Evolutionary conservation across 768 basidiomycete species (phyloP).

Genomic region (Dacryopinax primogenitus): DNA sequence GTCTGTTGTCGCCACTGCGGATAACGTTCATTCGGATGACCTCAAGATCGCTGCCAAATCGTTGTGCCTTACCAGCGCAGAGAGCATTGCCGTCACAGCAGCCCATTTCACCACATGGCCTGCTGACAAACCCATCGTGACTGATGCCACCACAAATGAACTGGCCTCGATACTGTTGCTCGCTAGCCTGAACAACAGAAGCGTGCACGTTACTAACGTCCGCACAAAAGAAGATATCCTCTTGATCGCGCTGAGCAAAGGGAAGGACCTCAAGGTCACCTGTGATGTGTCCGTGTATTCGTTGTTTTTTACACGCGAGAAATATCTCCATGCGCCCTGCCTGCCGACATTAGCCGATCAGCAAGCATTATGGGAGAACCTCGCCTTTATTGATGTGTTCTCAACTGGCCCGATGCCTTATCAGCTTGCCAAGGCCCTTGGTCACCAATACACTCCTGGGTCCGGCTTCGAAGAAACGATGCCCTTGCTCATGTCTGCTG

Average conservation of each 20-base stretch:
- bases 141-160: constrained; percentile 82
- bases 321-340: constrained; percentile 50
- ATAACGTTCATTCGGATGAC: constrained; percentile 60
- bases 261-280: constrained; percentile 83
- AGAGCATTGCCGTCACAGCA: constrained; percentile 61
- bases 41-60: constrained; percentile 67
- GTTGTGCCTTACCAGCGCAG: constrained; percentile 70
- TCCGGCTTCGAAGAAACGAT: constrained; percentile 81
- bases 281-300: constrained; percentile 91
- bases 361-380: constrained; percentile 67
- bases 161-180: constrained; percentile 85
- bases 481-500: constrained; percentile 76
- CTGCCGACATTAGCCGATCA: constrained; percentile 71
- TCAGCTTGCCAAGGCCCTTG: constrained; percentile 50
- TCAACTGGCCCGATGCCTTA: constrained; percentile 80
- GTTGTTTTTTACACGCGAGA: constrained; percentile 70
- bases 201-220: constrained; percentile 84
- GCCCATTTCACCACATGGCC: constrained; percentile 87
- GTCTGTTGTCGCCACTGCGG: constrained; percentile 57
- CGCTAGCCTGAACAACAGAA: constrained; percentile 82
- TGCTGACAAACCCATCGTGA: constrained; percentile 79
- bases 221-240: constrained; percentile 73
- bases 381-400: constrained; percentile 78
- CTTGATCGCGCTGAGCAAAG: constrained; percentile 87
- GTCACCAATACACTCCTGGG: constrained; percentile 46